Evolutionary conservation across 2,329 filamentous ascomycete species (phyloP), one percentile per base, ranked within the genome.

Genomic region (Fusarium sp.): DNA sequence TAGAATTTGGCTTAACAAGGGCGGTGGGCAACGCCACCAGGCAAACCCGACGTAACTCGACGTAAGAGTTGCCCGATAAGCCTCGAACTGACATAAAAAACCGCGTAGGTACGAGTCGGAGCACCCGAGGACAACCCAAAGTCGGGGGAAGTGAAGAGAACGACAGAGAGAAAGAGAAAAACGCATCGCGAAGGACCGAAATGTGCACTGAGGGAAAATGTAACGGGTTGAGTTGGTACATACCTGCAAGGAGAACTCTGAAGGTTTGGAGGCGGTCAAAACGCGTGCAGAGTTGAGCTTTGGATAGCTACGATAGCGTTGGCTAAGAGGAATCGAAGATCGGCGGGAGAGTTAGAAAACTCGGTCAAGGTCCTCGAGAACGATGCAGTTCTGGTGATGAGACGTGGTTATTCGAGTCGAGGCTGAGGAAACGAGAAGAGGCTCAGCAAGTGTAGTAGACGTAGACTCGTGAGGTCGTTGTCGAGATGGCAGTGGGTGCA

Each of bases 11-110:
- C 59, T 69, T 65, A 56, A 60, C 52, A 49, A 74, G 67, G 62
- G 73, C 73, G 73, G 69, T 65, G 62, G 70, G 46, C 70, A 74
- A 65, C 73, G 73, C 73, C 73, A 75, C 73, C 69, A 74, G 60
- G 73, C 70, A 74, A 74, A 74, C 58, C 67, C 58, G 65, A 68
- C 65, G 60, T 44, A 70, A 68, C 53, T 71, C 55, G 59, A 71
- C 52, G 61, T 59, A 60, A 63, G 58, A 70, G 56, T 58, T 51
- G 57, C 49, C 57, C 42, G 65, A 49, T 53, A 57, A 60, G 62
- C 55, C 50, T 46, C 55, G 59, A 51, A 46, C 25, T 51, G 23
- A 34, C 19, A 43, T 48, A 21, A 21, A 58, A 65, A 71, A 58
- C 42, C 63, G 48, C 46, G 44, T 52, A 53, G 53, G 37, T 18